Evolutionary conservation across 495 filamentous ascomycete genomes (phyloP), one percentile per base, ranked within the genome.

Genomic region (Aspergillus ostianus): DNA sequence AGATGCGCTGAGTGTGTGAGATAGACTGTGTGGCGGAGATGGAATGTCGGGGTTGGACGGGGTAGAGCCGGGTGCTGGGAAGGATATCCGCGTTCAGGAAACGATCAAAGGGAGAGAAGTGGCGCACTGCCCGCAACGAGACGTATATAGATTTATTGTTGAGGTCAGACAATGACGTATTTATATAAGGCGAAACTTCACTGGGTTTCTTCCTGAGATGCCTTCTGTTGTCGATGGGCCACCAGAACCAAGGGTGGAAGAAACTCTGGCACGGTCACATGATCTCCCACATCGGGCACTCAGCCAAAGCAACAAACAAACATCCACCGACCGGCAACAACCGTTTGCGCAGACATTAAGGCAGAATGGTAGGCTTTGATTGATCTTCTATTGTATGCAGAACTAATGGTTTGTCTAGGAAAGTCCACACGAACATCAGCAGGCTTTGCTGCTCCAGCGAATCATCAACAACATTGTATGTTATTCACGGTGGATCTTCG

Each of bases 381-480:
- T 45, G 9, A 13, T n/a, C 7, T 13, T 45, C 9, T 21, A 2
- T 20, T 29, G 26, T 2, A 5, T 47, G 18, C 6, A 13, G 9
- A 9, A 41, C 18, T 47, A 19, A 47, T 9, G 10, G 13, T 44
- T 32, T 48, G 15, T 59, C 32, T 64, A 97, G 94, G 94, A 98
- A 73, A 94, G 90, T 69, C 94, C 94, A 50, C 94, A 98, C 70
- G 94, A 98, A 70, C 91, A 97, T 70, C 94, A 98, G 79, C 94
- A 98, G 81, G 92, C 87, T 62, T 78, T 96, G 51, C 83, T 98
- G 53, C 82, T 98, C 21, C 93, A 90, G 10, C 91, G 94, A 49
- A 97, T 98, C 78, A 96, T 97, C 76, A 94, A 87, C 68, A 98
- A 98, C 65, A 91, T 98, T 64, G 94, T 98, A 81, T 78, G 70